These are phyloP conservation scores for Backusella parvicylindrica DNA, from an alignment of 192 early-diverging fungal species.

Conservation along the genomic window DNA sequence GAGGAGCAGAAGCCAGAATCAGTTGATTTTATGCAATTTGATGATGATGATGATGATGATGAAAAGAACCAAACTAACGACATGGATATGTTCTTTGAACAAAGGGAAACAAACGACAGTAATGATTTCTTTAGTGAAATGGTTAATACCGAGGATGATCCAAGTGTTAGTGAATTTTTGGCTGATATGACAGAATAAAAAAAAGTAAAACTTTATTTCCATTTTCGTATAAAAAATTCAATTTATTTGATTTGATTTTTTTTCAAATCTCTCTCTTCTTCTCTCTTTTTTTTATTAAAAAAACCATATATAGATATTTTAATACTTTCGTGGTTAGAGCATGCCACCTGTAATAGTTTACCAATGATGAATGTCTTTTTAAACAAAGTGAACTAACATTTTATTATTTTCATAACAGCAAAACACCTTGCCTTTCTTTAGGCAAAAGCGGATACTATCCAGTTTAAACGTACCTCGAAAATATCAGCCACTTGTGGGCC, in stretches of 20 bases:
- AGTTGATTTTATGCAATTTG: neutral
- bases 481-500: constrained; percentile 1
- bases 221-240: neutral
- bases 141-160: constrained; percentile 27
- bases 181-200: constrained; percentile 9
- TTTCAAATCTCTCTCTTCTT: neutral
- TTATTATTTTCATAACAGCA: neutral
- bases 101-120: constrained; percentile 11
- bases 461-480: constrained; percentile 9
- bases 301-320: neutral
- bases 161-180: constrained; percentile 24
- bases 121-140: constrained; percentile 31
- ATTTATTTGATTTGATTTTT: neutral
- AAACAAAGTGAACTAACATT: neutral
- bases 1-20: neutral
- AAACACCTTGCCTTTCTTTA: constrained; percentile 9
- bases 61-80: neutral
- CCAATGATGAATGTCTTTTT: neutral
- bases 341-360: neutral
- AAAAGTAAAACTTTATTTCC: neutral
- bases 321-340: neutral
- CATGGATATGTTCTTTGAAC: constrained; percentile 13
- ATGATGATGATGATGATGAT: neutral
- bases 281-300: neutral
- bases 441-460: constrained; percentile 6